phyloP scores from a whole-genome alignment of 306 rosid species.

The Coriaria nepalensis region DNA sequence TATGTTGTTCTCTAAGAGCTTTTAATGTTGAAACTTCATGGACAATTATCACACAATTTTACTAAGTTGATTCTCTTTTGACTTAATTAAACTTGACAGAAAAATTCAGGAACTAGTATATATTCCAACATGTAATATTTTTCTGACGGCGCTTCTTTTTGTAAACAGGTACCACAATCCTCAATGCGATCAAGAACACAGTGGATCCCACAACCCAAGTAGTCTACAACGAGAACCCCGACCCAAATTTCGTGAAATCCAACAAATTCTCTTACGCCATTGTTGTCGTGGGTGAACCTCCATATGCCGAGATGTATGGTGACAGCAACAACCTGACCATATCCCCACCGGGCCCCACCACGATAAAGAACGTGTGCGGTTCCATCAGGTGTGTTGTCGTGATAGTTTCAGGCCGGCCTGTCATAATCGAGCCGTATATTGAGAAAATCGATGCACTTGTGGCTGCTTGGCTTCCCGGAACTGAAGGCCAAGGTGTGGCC shows the following conservation, averaged over 20 bases:
- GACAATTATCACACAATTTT: too few species aligned
- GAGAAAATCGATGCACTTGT: conserved; percentile 57
- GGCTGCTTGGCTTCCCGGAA: conserved; percentile 97
- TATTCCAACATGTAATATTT: neutral
- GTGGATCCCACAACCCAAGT: conserved; percentile 56
- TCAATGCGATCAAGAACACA: conserved; percentile 52
- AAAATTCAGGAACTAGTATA: neutral
- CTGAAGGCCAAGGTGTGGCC: conserved; percentile 87
- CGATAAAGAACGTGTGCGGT: conserved; percentile 56
- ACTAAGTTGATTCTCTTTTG: too few species aligned
- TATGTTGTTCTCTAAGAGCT: conserved; percentile 15
- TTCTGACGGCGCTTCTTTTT: conserved; percentile 6
- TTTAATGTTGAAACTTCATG: too few species aligned
- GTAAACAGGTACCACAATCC: conserved; percentile 68
- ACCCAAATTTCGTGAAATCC: conserved; percentile 44
- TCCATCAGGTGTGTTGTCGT: conserved; percentile 53
- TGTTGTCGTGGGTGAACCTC: conserved; percentile 78
- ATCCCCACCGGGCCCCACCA: conserved; percentile 58
- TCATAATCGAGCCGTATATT: conserved; percentile 63
- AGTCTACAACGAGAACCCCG: conserved; percentile 65
- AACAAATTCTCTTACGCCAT: conserved; percentile 50
- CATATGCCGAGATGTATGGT: conserved; percentile 70
- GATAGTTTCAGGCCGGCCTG: conserved; percentile 76
- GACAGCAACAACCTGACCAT: conserved; percentile 66
- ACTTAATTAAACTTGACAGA: too few species aligned